Evolutionary conservation across 2,329 filamentous ascomycete genomes (phyloP).

Genomic region (Fusarium sp.): DNA sequence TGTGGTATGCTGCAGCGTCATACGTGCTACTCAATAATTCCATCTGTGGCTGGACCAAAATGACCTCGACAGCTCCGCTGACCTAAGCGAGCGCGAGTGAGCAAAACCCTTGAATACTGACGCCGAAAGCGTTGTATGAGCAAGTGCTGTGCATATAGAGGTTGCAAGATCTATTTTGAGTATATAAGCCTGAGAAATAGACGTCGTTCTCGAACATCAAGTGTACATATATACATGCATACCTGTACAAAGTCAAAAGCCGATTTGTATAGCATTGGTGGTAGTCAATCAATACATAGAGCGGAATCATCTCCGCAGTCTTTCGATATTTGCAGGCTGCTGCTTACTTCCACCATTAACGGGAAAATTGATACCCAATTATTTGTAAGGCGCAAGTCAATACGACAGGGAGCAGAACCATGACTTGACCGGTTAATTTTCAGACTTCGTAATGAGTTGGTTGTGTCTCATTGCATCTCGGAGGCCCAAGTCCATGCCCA

Average conservation of each 20-base stretch:
- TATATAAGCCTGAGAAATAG: neutral
- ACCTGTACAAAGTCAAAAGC: conserved; percentile 9
- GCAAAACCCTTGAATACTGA: conserved; percentile 5
- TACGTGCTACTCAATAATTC: conserved; percentile 21
- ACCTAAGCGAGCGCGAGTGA: conserved; percentile 2
- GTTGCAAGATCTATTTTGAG: neutral
- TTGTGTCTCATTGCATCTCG: conserved; percentile 1
- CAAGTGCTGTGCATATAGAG: neutral
- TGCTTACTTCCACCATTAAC: neutral
- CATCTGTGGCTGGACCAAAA: neutral
- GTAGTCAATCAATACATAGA: conserved; percentile 12
- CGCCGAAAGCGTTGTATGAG: neutral
- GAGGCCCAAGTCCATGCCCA: neutral
- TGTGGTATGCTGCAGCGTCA: conserved; percentile 22
- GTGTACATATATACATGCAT: neutral
- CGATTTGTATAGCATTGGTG: neutral
- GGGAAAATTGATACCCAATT: neutral
- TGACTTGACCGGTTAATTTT: conserved; percentile 2
- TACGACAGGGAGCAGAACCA: neutral
- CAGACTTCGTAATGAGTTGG: neutral
- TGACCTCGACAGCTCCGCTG: conserved; percentile 6
- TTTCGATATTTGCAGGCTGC: neutral
- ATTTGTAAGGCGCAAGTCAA: neutral
- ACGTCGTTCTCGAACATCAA: neutral
- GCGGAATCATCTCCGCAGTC: conserved; percentile 7